Evolutionary conservation across 2,329 filamentous ascomycete genomes (phyloP).

Genomic region (Lachnellula occidentalis): DNA sequence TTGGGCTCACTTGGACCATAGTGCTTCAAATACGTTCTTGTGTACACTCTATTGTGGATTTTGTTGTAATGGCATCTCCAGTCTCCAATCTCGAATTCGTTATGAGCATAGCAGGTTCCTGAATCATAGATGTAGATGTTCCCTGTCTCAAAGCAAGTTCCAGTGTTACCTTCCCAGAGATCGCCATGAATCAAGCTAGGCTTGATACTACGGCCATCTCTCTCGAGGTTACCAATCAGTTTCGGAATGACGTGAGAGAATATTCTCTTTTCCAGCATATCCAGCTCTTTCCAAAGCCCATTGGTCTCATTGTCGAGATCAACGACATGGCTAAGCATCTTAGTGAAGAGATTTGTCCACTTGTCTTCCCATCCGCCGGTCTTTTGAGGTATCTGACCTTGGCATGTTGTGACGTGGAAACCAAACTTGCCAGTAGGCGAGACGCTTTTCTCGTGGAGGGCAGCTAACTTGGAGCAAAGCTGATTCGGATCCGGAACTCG

Average conservation of each 20-base stretch:
- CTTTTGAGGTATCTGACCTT: slow-evolving; percentile 32
- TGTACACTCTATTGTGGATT: slow-evolving; percentile 8
- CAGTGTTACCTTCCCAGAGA: slow-evolving; percentile 19
- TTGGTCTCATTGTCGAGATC: slow-evolving; percentile 6
- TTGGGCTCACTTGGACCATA: slow-evolving; percentile 19
- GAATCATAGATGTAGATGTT: slow-evolving; percentile 17
- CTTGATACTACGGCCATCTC: slow-evolving; percentile 17
- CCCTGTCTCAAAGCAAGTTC: slow-evolving; percentile 10
- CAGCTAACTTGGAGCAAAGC: slow-evolving; percentile 19
- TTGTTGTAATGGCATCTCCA: slow-evolving; percentile 7
- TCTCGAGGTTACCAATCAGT: slow-evolving; percentile 11
- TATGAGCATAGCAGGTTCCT: slow-evolving; percentile 13
- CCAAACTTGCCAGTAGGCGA: slow-evolving; percentile 31
- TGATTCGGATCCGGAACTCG: slow-evolving; percentile 19
- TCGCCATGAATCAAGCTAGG: slow-evolving; percentile 22
- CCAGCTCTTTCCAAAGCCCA: slow-evolving; percentile 4
- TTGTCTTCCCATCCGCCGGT: slow-evolving; percentile 32
- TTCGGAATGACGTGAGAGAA: slow-evolving; percentile 7
- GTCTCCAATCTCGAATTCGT: slow-evolving; percentile 17
- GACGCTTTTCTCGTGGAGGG: slow-evolving; percentile 18
- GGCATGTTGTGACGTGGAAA: slow-evolving; percentile 33
- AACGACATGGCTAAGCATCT: slow-evolving; percentile 6
- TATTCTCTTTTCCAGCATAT: background rate
- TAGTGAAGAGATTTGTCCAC: slow-evolving; percentile 34
- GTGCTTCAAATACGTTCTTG: slow-evolving; percentile 9